Evolutionary conservation across 176 grass and related monocot genomes (phyloP).

Genomic region (Saccharum officinarum): DNA sequence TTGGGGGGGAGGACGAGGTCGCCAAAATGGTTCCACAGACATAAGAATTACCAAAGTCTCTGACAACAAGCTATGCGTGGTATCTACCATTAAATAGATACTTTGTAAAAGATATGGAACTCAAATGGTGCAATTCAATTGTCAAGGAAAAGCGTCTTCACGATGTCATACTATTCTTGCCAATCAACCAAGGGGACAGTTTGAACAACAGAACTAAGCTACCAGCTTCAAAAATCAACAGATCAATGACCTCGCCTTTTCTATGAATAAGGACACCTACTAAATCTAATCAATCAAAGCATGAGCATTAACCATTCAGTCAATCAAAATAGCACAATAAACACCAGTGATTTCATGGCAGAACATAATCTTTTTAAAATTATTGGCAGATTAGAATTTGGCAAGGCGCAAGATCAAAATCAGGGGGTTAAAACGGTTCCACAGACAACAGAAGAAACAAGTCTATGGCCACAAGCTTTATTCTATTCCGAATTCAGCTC

Average conservation of each 20-base stretch:
- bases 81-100: not conserved
- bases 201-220: not conserved
- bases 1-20: not conserved
- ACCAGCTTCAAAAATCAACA: not conserved
- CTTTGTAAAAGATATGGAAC: not conserved
- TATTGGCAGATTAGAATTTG: not conserved
- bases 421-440: slow-evolving; percentile 9
- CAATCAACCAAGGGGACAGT: not conserved
- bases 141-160: not conserved
- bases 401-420: not conserved
- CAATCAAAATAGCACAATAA: not conserved
- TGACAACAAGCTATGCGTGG: not conserved
- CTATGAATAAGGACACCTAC: not conserved
- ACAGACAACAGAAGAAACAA: slow-evolving; percentile 17
- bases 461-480: slow-evolving; percentile 41
- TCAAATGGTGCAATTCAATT: not conserved
- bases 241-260: not conserved
- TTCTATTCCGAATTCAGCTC: slow-evolving; percentile 53
- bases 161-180: not conserved
- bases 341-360: not conserved
- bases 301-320: not conserved
- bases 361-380: not conserved
- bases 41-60: not conserved
- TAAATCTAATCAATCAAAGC: not conserved
- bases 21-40: not conserved